Evolutionary conservation across 2,329 filamentous ascomycete species (phyloP).

Genomic region (Aureobasidium uvarum): DNA sequence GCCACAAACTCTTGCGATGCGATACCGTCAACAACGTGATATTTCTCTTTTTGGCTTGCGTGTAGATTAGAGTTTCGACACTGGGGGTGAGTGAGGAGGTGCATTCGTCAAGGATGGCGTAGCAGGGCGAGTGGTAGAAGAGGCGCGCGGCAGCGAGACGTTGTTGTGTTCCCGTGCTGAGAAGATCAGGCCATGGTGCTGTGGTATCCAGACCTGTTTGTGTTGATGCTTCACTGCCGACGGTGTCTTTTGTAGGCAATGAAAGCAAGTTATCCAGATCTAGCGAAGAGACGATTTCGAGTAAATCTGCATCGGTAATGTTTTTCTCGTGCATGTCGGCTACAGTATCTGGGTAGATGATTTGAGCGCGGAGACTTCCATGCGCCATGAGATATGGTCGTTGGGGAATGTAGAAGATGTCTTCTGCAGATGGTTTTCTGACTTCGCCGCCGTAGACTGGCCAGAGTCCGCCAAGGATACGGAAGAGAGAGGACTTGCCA

Average conservation of each 20-base stretch:
- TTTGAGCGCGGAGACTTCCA: constrained; percentile 90
- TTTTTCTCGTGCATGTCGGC: constrained; percentile 84
- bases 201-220: constrained; percentile 73
- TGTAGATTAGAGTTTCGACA: constrained; percentile 94
- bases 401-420: constrained; percentile 98
- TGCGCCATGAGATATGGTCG: constrained; percentile 88
- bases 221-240: constrained; percentile 7
- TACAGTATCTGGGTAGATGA: constrained; percentile 90
- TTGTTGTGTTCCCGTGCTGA: constrained; percentile 91
- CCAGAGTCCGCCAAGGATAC: constrained; percentile 94
- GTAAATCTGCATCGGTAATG: constrained; percentile 76
- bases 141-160: constrained; percentile 93
- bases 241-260: background rate
- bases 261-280: constrained; percentile 76
- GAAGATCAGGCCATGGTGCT: constrained; percentile 92
- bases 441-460: constrained; percentile 95
- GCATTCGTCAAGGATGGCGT: constrained; percentile 96
- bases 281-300: constrained; percentile 71
- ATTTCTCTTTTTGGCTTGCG: constrained; percentile 84
- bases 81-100: constrained; percentile 94
- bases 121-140: constrained; percentile 89
- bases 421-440: constrained; percentile 82
- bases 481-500: constrained; percentile 93
- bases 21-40: constrained; percentile 97
- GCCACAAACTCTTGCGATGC: constrained; percentile 89